Evolutionary conservation across 768 basidiomycete species (phyloP).

Genomic region (Termitomyces sp.): DNA sequence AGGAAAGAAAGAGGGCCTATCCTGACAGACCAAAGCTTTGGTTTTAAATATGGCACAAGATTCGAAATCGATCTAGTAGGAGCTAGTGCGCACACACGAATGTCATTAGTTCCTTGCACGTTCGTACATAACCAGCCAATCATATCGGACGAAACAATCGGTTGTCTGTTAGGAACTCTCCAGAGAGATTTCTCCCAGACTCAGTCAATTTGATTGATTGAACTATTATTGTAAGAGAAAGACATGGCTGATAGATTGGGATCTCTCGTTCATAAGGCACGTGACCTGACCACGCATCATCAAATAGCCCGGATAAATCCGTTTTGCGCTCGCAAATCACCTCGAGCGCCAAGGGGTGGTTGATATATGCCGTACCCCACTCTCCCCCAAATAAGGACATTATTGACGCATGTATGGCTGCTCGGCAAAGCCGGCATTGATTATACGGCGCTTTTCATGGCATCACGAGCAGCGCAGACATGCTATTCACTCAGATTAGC

Average conservation of each 20-base stretch:
- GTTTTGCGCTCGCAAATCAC: too few relatives aligned
- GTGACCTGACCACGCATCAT: background rate
- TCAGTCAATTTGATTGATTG: background rate
- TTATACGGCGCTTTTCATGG: too few relatives aligned
- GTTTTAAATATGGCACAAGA: conserved; percentile 7
- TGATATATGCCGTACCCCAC: too few relatives aligned
- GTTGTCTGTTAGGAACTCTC: conserved; percentile 5
- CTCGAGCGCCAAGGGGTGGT: too few relatives aligned
- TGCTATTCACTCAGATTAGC: too few relatives aligned
- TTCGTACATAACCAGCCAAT: conserved; percentile 29
- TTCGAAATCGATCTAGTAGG: conserved; percentile 9
- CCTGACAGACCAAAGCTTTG: background rate
- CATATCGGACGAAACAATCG: conserved; percentile 7
- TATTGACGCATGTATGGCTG: too few relatives aligned
- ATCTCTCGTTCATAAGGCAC: background rate
- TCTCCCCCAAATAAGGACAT: too few relatives aligned
- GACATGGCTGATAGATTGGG: background rate
- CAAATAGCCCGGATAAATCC: too few relatives aligned
- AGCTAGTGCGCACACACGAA: too few relatives aligned
- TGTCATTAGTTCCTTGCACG: conserved; percentile 21
- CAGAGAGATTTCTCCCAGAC: background rate
- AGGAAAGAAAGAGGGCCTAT: background rate
- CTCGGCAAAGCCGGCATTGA: too few relatives aligned
- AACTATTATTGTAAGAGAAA: background rate
- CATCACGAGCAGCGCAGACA: too few relatives aligned